These are phyloP conservation scores for Pilobolus umbonatus DNA, from an alignment of 192 early-diverging fungal species.

Conservation along the genomic window DNA sequence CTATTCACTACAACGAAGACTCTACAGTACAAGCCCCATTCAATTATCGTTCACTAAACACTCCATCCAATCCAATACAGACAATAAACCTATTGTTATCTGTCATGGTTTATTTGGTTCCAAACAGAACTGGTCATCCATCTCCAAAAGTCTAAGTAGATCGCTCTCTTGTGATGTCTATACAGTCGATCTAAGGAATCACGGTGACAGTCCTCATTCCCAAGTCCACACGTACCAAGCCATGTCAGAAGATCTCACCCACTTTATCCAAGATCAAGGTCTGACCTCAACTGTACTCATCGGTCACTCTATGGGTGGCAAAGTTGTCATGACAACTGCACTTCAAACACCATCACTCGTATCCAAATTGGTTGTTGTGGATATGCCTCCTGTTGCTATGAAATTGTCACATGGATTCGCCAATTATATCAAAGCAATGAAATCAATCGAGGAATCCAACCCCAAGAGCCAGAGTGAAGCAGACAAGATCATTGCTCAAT, in stretches of 20 bases:
- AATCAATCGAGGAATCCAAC: slow-evolving; percentile 46
- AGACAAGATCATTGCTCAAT: slow-evolving; percentile 50
- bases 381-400: slow-evolving; percentile 57
- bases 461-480: slow-evolving; percentile 54
- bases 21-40: slow-evolving; percentile 3
- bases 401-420: slow-evolving; percentile 51
- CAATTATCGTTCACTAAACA: slow-evolving; percentile 3
- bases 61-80: not conserved
- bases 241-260: slow-evolving; percentile 75
- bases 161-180: slow-evolving; percentile 61
- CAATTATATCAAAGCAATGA: slow-evolving; percentile 52
- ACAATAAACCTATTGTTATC: slow-evolving; percentile 70
- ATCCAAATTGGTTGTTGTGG: slow-evolving; percentile 62
- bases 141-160: slow-evolving; percentile 67
- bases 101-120: slow-evolving; percentile 92
- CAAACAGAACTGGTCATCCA: slow-evolving; percentile 90
- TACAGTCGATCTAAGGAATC: slow-evolving; percentile 87
- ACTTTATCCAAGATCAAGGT: slow-evolving; percentile 60
- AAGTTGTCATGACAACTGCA: slow-evolving; percentile 68
- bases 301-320: slow-evolving; percentile 93
- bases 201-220: slow-evolving; percentile 82
- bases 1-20: too few species aligned
- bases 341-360: slow-evolving; percentile 45
- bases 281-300: slow-evolving; percentile 58
- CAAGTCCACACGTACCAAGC: slow-evolving; percentile 59